Conservation (phyloP, 2,329 filamentous ascomycete species). For the Fusarium ambrosium region DNA sequence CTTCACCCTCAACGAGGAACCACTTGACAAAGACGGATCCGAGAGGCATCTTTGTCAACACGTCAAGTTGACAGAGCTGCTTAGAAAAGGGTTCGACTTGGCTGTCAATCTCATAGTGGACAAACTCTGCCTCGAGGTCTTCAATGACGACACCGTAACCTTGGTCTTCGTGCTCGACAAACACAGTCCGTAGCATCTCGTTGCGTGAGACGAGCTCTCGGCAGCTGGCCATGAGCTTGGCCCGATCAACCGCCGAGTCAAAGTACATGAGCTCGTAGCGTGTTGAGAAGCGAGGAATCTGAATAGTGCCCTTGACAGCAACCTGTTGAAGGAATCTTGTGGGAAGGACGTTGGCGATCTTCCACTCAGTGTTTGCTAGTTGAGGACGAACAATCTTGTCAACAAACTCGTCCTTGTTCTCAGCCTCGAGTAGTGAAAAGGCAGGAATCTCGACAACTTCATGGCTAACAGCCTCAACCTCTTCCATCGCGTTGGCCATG, state of each 20-base stretch:
- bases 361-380: background rate
- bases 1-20: conserved; percentile 61
- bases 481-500: background rate
- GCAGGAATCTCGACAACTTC: background rate
- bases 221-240: conserved; percentile 64
- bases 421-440: background rate
- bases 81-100: conserved; percentile 65
- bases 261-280: conserved; percentile 77
- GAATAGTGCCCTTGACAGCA: conserved; percentile 17
- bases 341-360: background rate
- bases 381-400: background rate
- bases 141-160: conserved; percentile 70
- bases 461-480: background rate
- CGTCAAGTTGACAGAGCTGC: conserved; percentile 68
- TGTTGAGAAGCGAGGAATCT: conserved; percentile 70
- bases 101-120: conserved; percentile 52
- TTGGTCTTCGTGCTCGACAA: conserved; percentile 64
- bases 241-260: conserved; percentile 62
- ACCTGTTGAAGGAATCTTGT: background rate
- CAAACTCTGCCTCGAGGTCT: background rate
- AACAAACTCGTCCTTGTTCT: background rate
- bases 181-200: conserved; percentile 76
- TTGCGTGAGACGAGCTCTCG: conserved; percentile 70
- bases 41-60: conserved; percentile 66
- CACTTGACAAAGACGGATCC: conserved; percentile 74